phyloP scores from a whole-genome alignment of 805 yeast species.

The Starmerella bombi region DNA sequence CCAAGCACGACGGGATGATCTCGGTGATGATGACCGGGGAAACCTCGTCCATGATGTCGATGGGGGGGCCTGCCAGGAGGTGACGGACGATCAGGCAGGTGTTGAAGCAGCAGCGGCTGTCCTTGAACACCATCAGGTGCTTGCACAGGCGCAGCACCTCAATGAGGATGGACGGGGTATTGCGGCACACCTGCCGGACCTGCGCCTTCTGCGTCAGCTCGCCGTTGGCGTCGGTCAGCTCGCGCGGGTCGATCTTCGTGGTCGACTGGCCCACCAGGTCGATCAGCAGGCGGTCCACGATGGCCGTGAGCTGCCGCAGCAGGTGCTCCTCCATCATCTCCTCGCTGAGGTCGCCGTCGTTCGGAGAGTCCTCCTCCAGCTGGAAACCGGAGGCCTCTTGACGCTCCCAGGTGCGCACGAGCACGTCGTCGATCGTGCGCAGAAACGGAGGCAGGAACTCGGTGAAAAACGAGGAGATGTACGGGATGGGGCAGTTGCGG shows the following conservation, averaged over 20 bases:
- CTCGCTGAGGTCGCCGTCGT: slow-evolving; percentile 78
- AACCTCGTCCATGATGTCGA: slow-evolving; percentile 56
- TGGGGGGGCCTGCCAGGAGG: slow-evolving; percentile 39
- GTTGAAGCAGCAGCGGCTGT: slow-evolving; percentile 84
- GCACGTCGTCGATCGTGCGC: slow-evolving; percentile 55
- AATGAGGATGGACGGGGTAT: slow-evolving; percentile 53
- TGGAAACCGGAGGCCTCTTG: slow-evolving; percentile 39
- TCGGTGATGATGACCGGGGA: slow-evolving; percentile 54
- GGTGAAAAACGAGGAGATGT: slow-evolving; percentile 54
- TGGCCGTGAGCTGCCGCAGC: slow-evolving; percentile 82
- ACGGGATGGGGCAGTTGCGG: slow-evolving; percentile 71
- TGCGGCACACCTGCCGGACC: slow-evolving; percentile 55
- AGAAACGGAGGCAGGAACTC: slow-evolving; percentile 69
- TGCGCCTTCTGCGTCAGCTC: slow-evolving; percentile 34
- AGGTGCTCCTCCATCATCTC: slow-evolving; percentile 98
- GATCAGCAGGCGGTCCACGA: slow-evolving; percentile 72
- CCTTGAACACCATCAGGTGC: slow-evolving; percentile 69
- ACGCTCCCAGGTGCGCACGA: slow-evolving; percentile 63
- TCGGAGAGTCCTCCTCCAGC: slow-evolving; percentile 36
- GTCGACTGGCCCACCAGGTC: slow-evolving; percentile 77
- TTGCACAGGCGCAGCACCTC: slow-evolving; percentile 64
- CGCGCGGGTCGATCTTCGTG: slow-evolving; percentile 28
- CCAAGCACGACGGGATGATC: slow-evolving; percentile 55
- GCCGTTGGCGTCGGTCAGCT: slow-evolving; percentile 31
- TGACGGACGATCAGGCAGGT: slow-evolving; percentile 70